Base-by-base conservation (phyloP, 2,329 filamentous ascomycete genomes). In the Arthrobotrys conoides region DNA sequence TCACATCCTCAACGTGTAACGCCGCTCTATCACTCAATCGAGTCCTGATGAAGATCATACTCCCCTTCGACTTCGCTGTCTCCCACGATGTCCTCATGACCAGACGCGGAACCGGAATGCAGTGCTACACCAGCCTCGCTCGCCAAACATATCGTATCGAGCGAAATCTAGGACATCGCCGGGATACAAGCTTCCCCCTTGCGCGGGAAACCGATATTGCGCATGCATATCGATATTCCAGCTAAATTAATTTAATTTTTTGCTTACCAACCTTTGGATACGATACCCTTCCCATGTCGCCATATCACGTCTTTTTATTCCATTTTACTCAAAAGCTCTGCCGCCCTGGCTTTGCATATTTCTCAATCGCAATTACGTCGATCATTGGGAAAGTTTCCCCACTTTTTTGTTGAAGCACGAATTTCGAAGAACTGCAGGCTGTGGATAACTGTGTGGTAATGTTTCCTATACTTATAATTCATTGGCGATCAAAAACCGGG, bases 301-400 rank as follows among this genome's bases (percentile, higher is more conserved):
- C 59, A 77, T 71, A 77, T 77, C 67, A 71, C 73, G 73, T 68
- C 73, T 71, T 71, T 10, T 71, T 10, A 33, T 22, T 36, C 33
- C 16, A 20, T n/a, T 30, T 55, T 20, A 33, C 46, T 53, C 20
- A 20, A 53, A 18, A 33, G 30, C 10, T 51, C 48, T 41, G 36
- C 51, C 51, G 51, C 51, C 66, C 66, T 69, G 53, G 22, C 53
- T 48, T 61, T 22, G 46, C 55, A 46, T 14, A 14, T 41, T n/a
- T 41, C 38, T 53, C 30, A 51, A 36, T 63, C 51, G 53, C 20
- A 33, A 18, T 63, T 61, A 20, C 38, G 67, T 53, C 53, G 67
- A 71, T 71, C 67, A 16, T 8, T 27, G 27, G 27, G 6, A 30
- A 30, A 41, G 3, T 10, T 71, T 63, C 38, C 53, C 66, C 66